Evolutionary conservation across 345 rosid genomes (phyloP).

Genomic region (Gossypioides kirkii): DNA sequence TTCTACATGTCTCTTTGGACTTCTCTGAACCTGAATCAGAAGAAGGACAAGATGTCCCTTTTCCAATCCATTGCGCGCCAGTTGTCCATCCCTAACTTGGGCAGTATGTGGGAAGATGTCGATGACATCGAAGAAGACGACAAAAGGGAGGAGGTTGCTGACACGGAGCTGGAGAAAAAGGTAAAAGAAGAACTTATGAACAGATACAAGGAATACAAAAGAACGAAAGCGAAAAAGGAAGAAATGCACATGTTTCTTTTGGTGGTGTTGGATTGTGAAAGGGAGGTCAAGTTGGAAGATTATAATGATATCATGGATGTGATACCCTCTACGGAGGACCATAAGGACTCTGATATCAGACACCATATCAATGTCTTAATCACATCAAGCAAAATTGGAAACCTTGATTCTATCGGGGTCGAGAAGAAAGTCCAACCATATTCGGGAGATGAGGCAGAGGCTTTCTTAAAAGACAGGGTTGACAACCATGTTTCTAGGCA

Average conservation of each 20-base stretch:
- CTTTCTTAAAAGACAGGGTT: constrained; percentile 14
- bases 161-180: neutral
- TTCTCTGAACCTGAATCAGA: constrained; percentile 19
- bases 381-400: constrained; percentile 6
- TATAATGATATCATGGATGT: neutral
- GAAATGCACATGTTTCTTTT: constrained; percentile 14
- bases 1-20: constrained; percentile 32
- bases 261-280: constrained; percentile 42
- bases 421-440: constrained; percentile 2
- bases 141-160: constrained; percentile 24
- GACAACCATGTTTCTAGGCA: neutral
- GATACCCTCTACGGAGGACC: neutral
- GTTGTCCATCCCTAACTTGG: constrained; percentile 20
- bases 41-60: constrained; percentile 13
- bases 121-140: constrained; percentile 12
- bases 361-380: constrained; percentile 12
- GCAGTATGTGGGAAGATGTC: constrained; percentile 30
- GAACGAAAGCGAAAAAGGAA: fast-evolving
- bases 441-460: neutral
- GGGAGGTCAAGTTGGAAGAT: constrained; percentile 5
- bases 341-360: neutral
- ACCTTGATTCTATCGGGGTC: neutral
- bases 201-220: neutral
- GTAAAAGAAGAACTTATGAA: neutral
- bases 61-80: constrained; percentile 35